These are phyloP conservation scores for Colletotrichum sp. DNA, from an alignment of 2,329 filamentous ascomycete genomes.

Conservation along the genomic window DNA sequence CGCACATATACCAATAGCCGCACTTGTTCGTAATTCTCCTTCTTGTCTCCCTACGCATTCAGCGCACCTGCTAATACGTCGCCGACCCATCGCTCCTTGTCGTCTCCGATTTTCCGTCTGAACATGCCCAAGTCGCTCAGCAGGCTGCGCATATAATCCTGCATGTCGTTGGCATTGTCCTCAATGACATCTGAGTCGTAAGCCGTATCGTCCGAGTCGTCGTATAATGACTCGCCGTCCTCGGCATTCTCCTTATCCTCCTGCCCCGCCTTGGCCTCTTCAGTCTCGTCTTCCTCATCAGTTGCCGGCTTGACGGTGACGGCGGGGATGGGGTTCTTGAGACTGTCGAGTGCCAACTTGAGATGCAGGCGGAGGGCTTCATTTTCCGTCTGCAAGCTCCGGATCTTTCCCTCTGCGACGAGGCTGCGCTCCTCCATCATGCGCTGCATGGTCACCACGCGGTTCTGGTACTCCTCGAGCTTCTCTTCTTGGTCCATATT, in stretches of 20 bases:
- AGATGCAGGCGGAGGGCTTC: slow-evolving; percentile 88
- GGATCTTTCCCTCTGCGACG: slow-evolving; percentile 92
- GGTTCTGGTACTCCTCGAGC: slow-evolving; percentile 92
- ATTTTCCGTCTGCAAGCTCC: slow-evolving; percentile 86
- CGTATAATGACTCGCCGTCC: slow-evolving; percentile 50
- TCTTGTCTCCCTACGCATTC: slow-evolving; percentile 37
- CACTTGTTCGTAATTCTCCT: neutral
- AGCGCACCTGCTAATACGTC: slow-evolving; percentile 52
- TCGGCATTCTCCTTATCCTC: slow-evolving; percentile 64
- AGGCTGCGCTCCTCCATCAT: slow-evolving; percentile 95
- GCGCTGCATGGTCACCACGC: slow-evolving; percentile 88
- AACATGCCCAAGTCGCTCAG: slow-evolving; percentile 82
- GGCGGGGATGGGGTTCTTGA: slow-evolving; percentile 88
- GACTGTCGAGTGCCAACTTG: slow-evolving; percentile 81
- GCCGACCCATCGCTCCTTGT: slow-evolving; percentile 75
- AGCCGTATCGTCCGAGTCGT: slow-evolving; percentile 49
- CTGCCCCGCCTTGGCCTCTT: slow-evolving; percentile 6
- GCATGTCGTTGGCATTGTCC: slow-evolving; percentile 68
- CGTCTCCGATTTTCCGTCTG: slow-evolving; percentile 84
- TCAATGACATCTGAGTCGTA: slow-evolving; percentile 51
- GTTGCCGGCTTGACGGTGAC: slow-evolving; percentile 42
- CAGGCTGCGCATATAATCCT: slow-evolving; percentile 85
- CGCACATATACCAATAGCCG: neutral
- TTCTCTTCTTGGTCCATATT: slow-evolving; percentile 80
- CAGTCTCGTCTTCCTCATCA: neutral